Evolutionary conservation across 768 basidiomycete genomes (phyloP).

Genomic region (Russula ochroleuca): DNA sequence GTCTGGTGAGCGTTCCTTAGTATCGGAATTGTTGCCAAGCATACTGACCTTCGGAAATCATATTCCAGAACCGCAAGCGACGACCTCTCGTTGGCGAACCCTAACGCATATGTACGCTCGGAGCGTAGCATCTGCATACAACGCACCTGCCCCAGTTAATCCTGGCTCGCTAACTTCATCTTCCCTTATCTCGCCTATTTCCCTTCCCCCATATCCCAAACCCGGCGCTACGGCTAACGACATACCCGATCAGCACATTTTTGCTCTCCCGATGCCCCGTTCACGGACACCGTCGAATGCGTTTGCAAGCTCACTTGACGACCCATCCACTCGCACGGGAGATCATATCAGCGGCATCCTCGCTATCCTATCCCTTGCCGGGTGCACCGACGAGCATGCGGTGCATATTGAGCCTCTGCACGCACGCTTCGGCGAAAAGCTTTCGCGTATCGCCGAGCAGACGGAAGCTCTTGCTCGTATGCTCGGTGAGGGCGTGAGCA

Average conservation of each 20-base stretch:
- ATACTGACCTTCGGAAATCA: background rate
- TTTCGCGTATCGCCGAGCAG: conserved; percentile 32
- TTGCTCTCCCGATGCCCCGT: conserved; percentile 24
- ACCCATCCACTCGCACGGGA: conserved; percentile 21
- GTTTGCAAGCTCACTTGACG: conserved; percentile 21
- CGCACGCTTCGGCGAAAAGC: conserved; percentile 32
- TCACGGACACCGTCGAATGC: conserved; percentile 21
- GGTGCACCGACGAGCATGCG: conserved; percentile 32
- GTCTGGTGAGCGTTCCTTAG: conserved; percentile 29
- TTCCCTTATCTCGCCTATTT: conserved; percentile 25
- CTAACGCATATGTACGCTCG: conserved; percentile 36
- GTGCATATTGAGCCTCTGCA: conserved; percentile 33
- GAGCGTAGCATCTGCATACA: conserved; percentile 23
- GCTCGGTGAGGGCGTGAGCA: conserved; percentile 36
- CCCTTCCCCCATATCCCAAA: conserved; percentile 24
- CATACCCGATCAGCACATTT: conserved; percentile 21
- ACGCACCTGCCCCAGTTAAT: conserved; percentile 30
- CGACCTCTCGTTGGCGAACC: conserved; percentile 37
- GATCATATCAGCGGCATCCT: conserved; percentile 34
- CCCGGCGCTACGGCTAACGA: conserved; percentile 25
- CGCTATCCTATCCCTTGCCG: conserved; percentile 35
- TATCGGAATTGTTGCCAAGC: background rate
- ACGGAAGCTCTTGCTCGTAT: conserved; percentile 32
- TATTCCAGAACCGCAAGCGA: conserved; percentile 36
- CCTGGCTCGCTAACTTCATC: conserved; percentile 24